Evolutionary conservation across 441 rosid species (phyloP).

Genomic region (Erodium moschatum): DNA sequence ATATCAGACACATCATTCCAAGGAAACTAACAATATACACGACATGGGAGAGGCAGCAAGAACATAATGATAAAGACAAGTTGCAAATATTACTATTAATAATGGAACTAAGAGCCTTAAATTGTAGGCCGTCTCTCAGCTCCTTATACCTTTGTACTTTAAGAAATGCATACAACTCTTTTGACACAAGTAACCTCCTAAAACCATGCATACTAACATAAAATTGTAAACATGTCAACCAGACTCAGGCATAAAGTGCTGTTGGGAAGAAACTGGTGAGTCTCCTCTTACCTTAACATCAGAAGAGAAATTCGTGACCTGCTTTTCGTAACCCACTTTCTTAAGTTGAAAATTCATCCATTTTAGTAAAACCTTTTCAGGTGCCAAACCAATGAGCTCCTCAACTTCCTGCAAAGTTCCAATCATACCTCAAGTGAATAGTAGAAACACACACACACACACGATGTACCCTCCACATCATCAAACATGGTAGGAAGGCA

Average conservation of each 20-base stretch:
- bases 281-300: slow-evolving; percentile 78
- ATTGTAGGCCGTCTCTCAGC: neutral
- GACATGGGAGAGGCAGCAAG: neutral
- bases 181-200: neutral
- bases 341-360: slow-evolving; percentile 57
- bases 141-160: too few relatives aligned
- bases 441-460: neutral
- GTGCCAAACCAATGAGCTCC: slow-evolving; percentile 83
- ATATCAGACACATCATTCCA: neutral
- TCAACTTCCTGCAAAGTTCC: slow-evolving; percentile 67
- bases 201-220: neutral
- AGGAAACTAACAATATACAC: neutral
- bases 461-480: slow-evolving; percentile 1
- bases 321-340: slow-evolving; percentile 81
- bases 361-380: slow-evolving; percentile 57
- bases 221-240: neutral
- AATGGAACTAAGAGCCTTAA: neutral
- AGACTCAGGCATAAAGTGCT: neutral
- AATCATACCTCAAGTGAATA: neutral
- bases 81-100: too few relatives aligned
- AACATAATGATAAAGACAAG: too few relatives aligned
- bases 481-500: slow-evolving; percentile 5
- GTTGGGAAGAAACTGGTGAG: neutral
- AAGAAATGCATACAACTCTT: neutral
- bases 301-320: slow-evolving; percentile 84